Conservation (phyloP, 2,329 filamentous ascomycete genomes). For the Aspergillus sp. region DNA sequence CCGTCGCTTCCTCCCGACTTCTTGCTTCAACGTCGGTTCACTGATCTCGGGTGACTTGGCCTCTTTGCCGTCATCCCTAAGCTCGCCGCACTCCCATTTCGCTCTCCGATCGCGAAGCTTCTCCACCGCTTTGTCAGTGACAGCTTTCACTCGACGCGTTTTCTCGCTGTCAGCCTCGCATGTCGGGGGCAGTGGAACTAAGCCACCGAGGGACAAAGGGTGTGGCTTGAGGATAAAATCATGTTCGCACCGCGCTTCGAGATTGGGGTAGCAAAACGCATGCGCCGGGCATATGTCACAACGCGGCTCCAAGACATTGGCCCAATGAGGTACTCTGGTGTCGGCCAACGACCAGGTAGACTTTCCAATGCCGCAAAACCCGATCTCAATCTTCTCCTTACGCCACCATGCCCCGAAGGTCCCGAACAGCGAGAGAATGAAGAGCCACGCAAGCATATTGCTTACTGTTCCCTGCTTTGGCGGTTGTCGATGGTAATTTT, state of each 20-base stretch:
- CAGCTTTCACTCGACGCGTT: slow-evolving; percentile 71
- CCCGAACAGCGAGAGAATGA: slow-evolving; percentile 60
- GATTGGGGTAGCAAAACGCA: slow-evolving; percentile 74
- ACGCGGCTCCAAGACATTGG: slow-evolving; percentile 60
- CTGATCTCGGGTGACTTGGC: slow-evolving; percentile 57
- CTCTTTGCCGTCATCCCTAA: slow-evolving; percentile 52
- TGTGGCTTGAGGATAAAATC: slow-evolving; percentile 82
- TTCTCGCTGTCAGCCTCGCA: slow-evolving; percentile 95
- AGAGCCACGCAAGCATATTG: slow-evolving; percentile 59
- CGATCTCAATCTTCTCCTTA: slow-evolving; percentile 91
- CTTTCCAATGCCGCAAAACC: slow-evolving; percentile 81
- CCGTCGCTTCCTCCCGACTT: slow-evolving; percentile 64
- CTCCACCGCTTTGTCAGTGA: slow-evolving; percentile 80
- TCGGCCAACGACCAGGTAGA: slow-evolving; percentile 50
- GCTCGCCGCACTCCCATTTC: slow-evolving; percentile 79
- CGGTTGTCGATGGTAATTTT: slow-evolving; percentile 12
- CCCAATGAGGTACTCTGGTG: slow-evolving; percentile 62
- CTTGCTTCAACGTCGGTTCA: slow-evolving; percentile 64
- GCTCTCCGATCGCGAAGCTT: slow-evolving; percentile 77
- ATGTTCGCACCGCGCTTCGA: slow-evolving; percentile 69
- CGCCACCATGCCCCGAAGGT: slow-evolving; percentile 76
- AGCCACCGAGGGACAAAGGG: slow-evolving; percentile 68
- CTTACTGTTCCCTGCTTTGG: slow-evolving; percentile 37
- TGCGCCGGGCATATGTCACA: slow-evolving; percentile 88
- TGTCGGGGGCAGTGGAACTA: slow-evolving; percentile 76